phyloP scores from a whole-genome alignment of 2,329 filamentous ascomycete species.

The Cercospora canescens region DNA sequence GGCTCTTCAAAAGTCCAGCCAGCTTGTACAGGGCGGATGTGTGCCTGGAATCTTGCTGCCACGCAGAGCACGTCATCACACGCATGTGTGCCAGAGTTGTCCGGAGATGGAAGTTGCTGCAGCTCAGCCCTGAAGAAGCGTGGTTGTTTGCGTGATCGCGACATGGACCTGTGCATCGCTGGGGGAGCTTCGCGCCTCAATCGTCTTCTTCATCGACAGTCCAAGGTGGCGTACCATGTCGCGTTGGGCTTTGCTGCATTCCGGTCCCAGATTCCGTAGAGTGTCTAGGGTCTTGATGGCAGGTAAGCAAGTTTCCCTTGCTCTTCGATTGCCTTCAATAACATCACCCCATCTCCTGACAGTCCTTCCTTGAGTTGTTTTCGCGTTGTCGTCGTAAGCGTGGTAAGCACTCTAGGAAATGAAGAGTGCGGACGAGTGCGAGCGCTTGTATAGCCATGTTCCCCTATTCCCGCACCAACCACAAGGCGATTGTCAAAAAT shows the following conservation, averaged over 20 bases:
- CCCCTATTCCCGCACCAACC: conserved; percentile 11
- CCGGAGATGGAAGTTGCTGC: neutral
- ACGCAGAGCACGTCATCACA: conserved; percentile 12
- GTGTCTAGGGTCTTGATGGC: conserved; percentile 2
- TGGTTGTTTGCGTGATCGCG: conserved; percentile 5
- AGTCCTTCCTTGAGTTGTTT: neutral
- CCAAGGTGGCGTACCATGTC: neutral
- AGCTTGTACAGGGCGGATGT: neutral
- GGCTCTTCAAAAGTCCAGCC: neutral
- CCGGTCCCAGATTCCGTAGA: conserved; percentile 9
- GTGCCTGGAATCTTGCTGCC: conserved; percentile 1
- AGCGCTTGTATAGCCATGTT: neutral
- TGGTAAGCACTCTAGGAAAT: conserved; percentile 3
- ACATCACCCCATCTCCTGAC: conserved; percentile 4
- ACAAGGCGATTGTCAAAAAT: conserved; percentile 14
- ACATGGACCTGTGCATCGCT: conserved; percentile 6
- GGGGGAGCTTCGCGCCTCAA: neutral
- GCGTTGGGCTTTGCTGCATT: conserved; percentile 2
- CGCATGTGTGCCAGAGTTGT: neutral
- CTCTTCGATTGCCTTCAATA: conserved; percentile 13
- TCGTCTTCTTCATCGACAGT: neutral
- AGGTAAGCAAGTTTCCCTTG: conserved; percentile 13
- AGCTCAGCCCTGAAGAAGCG: neutral
- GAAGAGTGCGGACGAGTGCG: neutral
- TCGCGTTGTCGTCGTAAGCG: neutral